Base-by-base conservation (phyloP, 768 basidiomycete genomes). In the Ephemerocybe angulata region DNA sequence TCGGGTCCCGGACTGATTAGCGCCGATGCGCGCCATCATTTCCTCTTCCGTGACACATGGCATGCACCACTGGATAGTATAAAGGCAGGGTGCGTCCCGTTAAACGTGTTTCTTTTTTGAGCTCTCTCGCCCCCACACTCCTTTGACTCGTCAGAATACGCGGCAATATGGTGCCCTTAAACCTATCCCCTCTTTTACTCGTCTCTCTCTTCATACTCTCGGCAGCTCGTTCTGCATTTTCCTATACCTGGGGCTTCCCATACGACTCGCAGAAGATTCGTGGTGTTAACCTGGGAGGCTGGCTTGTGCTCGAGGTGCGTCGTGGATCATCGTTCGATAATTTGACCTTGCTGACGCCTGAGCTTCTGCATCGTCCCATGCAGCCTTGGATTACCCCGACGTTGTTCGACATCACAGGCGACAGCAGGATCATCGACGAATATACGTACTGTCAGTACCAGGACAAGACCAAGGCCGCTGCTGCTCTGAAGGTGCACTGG, bases 321-420 rank as follows among this genome's bases (percentile, higher is more conserved):
- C 7, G 24, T 38, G n/a, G 19, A 17, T 8, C 38, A 19, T 19
- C 7, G 15, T 19, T 6, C 38, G 5, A 41, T 41, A 19, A 5
- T 19, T 41, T 19, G 38, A n/a, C 15, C 5, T 17, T 8, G 7
- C n/a, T 19, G n/a, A 41, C 5, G 8, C 41, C 22, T 41, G 8
- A 7, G 7, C 8, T 24, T 27, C 13, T 49, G 3, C 30, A 38
- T 33, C 41, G 30, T 12, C 22, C 19, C 13, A 5, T 13, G 8
- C 28, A 81, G 84, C 85, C 88, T 7, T 90, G 86, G 85, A 86
- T 89, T 61, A 88, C 87, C 0, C 88, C 88, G 28, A 83, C 81
- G 42, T 63, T 90, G 8, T 90, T 88, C 64, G 83, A 87, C 51
- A 72, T 77, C 60, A 88, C 86, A 0, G 80, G 79, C 21, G 66